A percentile compares a stretch with the other conserved stretches of the same genome.
phyloP scores from a whole-genome alignment of 208 protist genomes.

The Leptomonas seymouri region DNA sequence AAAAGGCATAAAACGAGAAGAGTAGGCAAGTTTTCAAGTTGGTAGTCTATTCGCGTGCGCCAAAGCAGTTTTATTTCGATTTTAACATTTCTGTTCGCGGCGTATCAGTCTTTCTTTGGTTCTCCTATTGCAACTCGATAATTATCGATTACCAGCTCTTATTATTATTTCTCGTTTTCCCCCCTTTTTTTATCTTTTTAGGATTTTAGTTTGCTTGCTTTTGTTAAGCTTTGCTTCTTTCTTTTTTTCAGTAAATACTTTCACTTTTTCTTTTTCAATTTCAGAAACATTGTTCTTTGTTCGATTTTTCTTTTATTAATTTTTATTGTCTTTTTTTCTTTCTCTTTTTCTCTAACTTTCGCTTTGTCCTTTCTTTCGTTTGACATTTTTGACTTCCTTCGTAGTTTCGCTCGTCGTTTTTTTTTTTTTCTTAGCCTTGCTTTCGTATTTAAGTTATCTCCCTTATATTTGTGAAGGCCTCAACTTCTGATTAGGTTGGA shows the following conservation, averaged over 20 bases:
- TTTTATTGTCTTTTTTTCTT: background rate
- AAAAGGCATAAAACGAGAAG: background rate
- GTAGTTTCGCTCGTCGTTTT: background rate
- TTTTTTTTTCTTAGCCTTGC: constrained; percentile 22
- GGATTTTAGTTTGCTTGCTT: constrained; percentile 3
- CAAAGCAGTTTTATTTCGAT: background rate
- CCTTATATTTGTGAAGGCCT: background rate
- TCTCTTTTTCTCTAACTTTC: background rate
- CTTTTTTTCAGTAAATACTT: constrained; percentile 5
- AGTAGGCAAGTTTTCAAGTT: background rate
- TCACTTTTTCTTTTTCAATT: constrained; percentile 8
- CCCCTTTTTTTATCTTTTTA: constrained; percentile 1
- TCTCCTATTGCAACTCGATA: constrained; percentile 12
- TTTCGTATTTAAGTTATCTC: background rate
- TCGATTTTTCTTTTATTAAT: constrained; percentile 3
- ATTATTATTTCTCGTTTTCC: background rate
- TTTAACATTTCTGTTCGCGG: background rate
- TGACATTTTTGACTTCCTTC: background rate
- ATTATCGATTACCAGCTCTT: constrained; percentile 11
- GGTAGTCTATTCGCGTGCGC: background rate
- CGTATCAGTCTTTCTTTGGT: constrained; percentile 17
- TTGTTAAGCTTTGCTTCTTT: constrained; percentile 3
- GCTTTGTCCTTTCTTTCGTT: constrained; percentile 1
- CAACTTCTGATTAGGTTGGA: background rate
- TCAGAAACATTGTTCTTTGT: background rate